phyloP scores from a whole-genome alignment of 1,284 basidiomycete genomes.

The Ceratobasidium theobromae region DNA sequence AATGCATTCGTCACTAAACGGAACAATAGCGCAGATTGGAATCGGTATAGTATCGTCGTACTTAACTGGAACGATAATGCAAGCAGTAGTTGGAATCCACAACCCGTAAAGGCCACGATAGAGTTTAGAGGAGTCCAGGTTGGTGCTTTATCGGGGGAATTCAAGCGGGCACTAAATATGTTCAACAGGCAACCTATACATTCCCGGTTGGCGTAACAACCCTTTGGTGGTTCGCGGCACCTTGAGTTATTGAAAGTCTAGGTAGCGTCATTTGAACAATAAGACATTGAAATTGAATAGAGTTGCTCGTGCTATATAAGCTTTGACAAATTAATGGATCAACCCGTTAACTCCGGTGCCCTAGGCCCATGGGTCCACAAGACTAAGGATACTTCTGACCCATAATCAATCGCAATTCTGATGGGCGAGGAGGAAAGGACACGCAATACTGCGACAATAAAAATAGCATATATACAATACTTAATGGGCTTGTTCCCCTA shows the following conservation, averaged over 20 bases:
- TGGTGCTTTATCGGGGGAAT: constrained; percentile 33
- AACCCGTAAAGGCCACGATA: constrained; percentile 62
- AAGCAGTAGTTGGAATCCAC: constrained; percentile 59
- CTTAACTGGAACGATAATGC: constrained; percentile 49
- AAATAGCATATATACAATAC: no score
- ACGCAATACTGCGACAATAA: no score
- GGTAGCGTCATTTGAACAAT: background rate
- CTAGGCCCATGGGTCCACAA: no score
- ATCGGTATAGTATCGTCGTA: constrained; percentile 36
- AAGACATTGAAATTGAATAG: no score
- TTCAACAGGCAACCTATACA: constrained; percentile 54
- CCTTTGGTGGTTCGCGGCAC: constrained; percentile 49
- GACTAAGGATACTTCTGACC: no score
- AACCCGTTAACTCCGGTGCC: no score
- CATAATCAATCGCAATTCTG: no score
- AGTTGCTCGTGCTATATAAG: no score
- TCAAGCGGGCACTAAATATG: constrained; percentile 37
- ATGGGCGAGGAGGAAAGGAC: no score
- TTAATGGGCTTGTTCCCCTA: no score
- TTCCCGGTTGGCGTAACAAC: constrained; percentile 65
- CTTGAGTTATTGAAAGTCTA: background rate
- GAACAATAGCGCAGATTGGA: constrained; percentile 56
- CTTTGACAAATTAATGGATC: no score
- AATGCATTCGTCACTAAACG: constrained; percentile 65
- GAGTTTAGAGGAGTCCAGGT: constrained; percentile 69